Base-by-base conservation (phyloP, 208 protist species). In the Acanthamoeba castellanii region DNA sequence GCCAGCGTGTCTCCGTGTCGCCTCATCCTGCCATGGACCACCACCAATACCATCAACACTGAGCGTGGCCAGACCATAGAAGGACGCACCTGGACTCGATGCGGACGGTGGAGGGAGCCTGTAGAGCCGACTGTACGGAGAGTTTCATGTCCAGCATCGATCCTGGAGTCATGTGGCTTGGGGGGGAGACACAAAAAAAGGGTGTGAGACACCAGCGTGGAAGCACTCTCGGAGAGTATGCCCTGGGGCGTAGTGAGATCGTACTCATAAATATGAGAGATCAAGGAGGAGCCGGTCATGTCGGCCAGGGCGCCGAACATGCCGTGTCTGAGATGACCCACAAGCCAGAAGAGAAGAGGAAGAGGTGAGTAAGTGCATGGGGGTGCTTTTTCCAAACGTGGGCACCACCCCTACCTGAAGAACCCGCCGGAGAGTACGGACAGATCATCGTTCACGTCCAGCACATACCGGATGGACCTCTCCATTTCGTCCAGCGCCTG, bases 231-330 rank as follows among this genome's bases (percentile, higher is more conserved):
- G 13, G 30, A 34, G 13, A 22, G 27, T 57, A 42, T 42, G n/a
- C n/a, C 37, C 3, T 3, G 37, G 37, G 37, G 1, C 37, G 37
- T 42, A 18, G 22, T 6, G 59, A 66, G 59, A 14, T n/a, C 2
- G 70, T 78, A 78, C 70, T 78, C 70, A 11, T 47, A 78, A n/a
- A 78, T 34, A n/a, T 78, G 70, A n/a, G 70, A 78, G 70, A 78
- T 30, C 11, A 78, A 6, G 7, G 30, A 45, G 70, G 70, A 16
- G 13, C 70, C 70, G 11, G 70, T 45, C 11, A 78, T 34, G 37
- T 47, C 70, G 6, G 70, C 70, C 16, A 78, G 70, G 8, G 70
- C 70, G n/a, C 70, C 70, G 20, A 78, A 78, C 70, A 78, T 78
- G 70, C 70, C 70, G 30, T 78, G 70, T 30, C 70, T 55, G 50